These are phyloP conservation scores for Claviceps maximensis DNA, from an alignment of 2,329 filamentous ascomycete species.

Conservation along the genomic window DNA sequence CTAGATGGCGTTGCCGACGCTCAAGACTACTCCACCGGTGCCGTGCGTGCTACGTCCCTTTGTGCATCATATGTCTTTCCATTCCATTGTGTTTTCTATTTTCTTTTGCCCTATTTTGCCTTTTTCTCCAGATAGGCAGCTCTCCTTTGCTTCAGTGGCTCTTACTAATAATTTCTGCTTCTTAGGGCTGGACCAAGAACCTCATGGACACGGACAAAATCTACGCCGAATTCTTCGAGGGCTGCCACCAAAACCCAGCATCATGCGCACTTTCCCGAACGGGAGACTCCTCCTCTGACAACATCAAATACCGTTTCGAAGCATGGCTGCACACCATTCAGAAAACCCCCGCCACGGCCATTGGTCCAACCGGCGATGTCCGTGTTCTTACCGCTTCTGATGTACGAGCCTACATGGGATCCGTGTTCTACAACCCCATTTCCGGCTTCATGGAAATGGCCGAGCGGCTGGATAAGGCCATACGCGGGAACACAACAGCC, in stretches of 20 bases:
- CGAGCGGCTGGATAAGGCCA: background rate
- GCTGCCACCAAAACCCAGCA: conserved; percentile 15
- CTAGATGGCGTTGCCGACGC: conserved; percentile 20
- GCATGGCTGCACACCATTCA: conserved; percentile 13
- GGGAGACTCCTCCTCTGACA: conserved; percentile 2
- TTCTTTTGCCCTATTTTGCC: background rate
- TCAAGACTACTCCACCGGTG: conserved; percentile 16
- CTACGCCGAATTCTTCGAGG: conserved; percentile 16
- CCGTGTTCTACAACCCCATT: conserved; percentile 16
- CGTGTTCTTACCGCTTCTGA: conserved; percentile 13
- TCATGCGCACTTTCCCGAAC: conserved; percentile 2
- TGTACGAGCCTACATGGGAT: conserved; percentile 10
- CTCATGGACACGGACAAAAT: conserved; percentile 19
- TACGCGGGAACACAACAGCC: conserved; percentile 1
- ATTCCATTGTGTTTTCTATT: background rate
- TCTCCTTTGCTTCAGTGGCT: no score
- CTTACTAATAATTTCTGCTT: background rate
- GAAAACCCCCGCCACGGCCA: conserved; percentile 10
- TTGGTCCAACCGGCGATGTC: conserved; percentile 7
- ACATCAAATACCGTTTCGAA: conserved; percentile 12
- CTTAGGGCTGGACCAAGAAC: conserved; percentile 16
- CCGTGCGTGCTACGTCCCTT: conserved; percentile 11
- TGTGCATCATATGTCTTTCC: background rate
- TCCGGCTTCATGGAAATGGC: conserved; percentile 8
- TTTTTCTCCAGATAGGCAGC: no score